Base-by-base conservation (phyloP, 176 grass and related monocot species). In the Phyllostachys edulis region DNA sequence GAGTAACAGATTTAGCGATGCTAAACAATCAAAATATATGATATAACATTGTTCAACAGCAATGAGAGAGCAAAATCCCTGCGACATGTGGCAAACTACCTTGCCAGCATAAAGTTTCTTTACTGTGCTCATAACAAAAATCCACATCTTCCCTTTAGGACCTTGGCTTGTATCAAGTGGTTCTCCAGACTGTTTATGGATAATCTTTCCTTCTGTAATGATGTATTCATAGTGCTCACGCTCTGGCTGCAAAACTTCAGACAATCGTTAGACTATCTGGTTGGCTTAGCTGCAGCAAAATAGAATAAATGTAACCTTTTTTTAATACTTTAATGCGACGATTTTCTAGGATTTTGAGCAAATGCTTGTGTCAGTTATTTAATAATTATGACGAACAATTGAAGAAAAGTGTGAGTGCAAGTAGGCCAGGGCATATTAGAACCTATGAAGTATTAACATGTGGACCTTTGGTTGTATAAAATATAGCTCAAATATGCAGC, bases 91-190 rank as follows among this genome's bases (percentile, higher is more conserved):
- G 77, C 42, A 70, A 87, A 46, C 41, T 89, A 98, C 96, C 91
- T 93, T 72, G 52, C 93, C 93, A 57, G 96, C 96, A 87, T 94
- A 98, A 21, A 98, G 79, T 71, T 44, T 86, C 61, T 89, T 86
- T 63, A 70, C 61, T 63, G 96, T 90, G 75, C 96, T 93, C 90
- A 98, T 88, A 82, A 94, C 96, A 89, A 98, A 98, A 82, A 98
- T 98, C 96, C 96, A 98, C 86, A 94, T 96, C 56, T 65, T 73
- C 29, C 78, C 91, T 79, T 96, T 85, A 85, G 85, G 47, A 85
- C 83, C 78, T 17, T 51, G 68, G 42, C 34, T 81, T 71, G 93
- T 92, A 88, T 96, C 91, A 46, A 98, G 87, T 81, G 76, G 87
- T 84, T 80, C 77, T 67, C 83, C 77, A 55, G 89, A 88, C 42